phyloP scores from a whole-genome alignment of 805 yeast genomes.

The Geotrichum ghanense region DNA sequence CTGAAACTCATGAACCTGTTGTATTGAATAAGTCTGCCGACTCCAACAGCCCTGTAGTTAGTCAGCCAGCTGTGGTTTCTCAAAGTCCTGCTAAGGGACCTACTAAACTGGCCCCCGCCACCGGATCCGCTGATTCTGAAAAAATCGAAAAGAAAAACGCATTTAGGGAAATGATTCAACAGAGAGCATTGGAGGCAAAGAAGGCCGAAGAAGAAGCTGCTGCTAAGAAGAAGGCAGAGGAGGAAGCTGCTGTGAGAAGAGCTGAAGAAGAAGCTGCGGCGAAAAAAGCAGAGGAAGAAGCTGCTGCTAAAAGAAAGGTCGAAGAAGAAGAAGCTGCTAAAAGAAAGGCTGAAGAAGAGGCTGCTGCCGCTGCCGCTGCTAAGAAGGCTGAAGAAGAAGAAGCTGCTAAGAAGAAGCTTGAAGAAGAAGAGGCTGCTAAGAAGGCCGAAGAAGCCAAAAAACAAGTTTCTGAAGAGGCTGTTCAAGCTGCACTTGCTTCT shows the following conservation, averaged over 20 bases:
- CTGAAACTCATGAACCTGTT: constrained; percentile 4
- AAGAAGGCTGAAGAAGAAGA: constrained; percentile 4
- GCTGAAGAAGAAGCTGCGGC: constrained; percentile 13
- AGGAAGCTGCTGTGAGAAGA: constrained; percentile 9
- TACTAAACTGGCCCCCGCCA: constrained; percentile 4
- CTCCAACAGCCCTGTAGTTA: constrained; percentile 4
- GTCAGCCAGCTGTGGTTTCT: constrained; percentile 4
- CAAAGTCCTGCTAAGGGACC: constrained; percentile 1
- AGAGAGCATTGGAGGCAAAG: constrained; percentile 9
- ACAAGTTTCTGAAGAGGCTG: constrained; percentile 7
- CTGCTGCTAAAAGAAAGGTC: constrained; percentile 2
- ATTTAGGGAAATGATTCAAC: constrained; percentile 11
- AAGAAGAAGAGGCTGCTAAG: constrained; percentile 11
- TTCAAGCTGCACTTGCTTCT: constrained; percentile 12
- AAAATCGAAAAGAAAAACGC: constrained; percentile 11
- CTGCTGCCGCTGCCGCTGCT: constrained; percentile 8
- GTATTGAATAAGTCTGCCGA: constrained; percentile 1
- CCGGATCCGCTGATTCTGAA: constrained; percentile 3
- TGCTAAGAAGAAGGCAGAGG: constrained; percentile 6
- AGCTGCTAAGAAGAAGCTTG: constrained; percentile 4
- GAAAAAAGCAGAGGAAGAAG: constrained; percentile 9
- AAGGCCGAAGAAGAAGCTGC: constrained; percentile 8
- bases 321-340: constrained; percentile 1
- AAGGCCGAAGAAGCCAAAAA: constrained; percentile 16
- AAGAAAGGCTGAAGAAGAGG: not conserved